A percentile compares a stretch with the other conserved stretches of the same genome.
These are phyloP conservation scores for Pyrenochaeta sp. DNA, from an alignment of 2,329 filamentous ascomycete species.

Conservation along the genomic window DNA sequence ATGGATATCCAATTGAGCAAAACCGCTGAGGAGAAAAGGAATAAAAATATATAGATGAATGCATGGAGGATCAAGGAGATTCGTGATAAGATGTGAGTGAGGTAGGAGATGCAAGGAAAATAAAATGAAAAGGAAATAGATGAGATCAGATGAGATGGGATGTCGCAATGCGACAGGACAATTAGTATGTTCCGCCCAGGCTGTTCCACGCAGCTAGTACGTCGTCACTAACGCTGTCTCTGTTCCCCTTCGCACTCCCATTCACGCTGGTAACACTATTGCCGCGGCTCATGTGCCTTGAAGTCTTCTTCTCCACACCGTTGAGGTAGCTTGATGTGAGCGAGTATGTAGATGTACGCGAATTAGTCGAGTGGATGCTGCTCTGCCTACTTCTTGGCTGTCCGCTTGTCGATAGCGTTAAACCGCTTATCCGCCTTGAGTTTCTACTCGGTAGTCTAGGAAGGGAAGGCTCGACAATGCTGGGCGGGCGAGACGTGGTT, in stretches of 20 bases:
- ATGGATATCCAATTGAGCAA: too few species aligned
- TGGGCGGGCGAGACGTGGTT: constrained; percentile 31
- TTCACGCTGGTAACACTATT: constrained; percentile 35
- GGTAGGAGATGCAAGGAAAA: background rate
- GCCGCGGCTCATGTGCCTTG: constrained; percentile 29
- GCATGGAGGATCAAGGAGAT: background rate
- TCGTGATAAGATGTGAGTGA: background rate
- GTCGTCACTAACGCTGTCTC: constrained; percentile 56
- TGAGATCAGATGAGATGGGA: background rate
- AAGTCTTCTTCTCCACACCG: constrained; percentile 19
- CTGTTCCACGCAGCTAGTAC: constrained; percentile 58
- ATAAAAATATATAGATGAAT: too few species aligned
- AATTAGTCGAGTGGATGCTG: constrained; percentile 28
- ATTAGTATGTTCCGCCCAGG: constrained; percentile 50
- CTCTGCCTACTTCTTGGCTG: constrained; percentile 27
- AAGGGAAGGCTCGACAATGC: constrained; percentile 26
- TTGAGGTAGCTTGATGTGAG: constrained; percentile 17
- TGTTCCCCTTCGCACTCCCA: constrained; percentile 19
- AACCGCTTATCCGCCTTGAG: constrained; percentile 23
- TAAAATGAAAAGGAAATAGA: background rate
- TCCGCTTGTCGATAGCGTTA: constrained; percentile 22
- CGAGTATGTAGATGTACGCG: constrained; percentile 24
- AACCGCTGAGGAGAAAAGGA: too few species aligned
- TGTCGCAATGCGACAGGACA: background rate
- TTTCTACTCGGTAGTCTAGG: constrained; percentile 26